These are phyloP conservation scores for Tirmania nivea DNA, from an alignment of 495 filamentous ascomycete species.

Conservation along the genomic window DNA sequence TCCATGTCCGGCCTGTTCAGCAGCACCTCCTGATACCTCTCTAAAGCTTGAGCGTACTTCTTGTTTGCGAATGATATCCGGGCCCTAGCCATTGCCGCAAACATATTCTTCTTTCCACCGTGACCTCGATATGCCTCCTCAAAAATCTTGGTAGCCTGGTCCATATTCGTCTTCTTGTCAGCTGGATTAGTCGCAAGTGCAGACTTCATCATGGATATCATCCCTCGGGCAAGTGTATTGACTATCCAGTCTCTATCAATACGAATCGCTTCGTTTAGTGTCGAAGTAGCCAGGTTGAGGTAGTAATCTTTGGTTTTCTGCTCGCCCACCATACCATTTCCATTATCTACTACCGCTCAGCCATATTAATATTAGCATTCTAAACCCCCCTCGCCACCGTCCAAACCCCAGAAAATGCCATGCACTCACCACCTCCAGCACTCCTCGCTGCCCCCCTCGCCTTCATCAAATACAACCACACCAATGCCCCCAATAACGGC, in stretches of 20 bases:
- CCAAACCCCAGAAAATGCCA: neutral
- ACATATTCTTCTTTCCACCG: constrained; percentile 35
- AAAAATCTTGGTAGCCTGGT: constrained; percentile 70
- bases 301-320: constrained; percentile 79
- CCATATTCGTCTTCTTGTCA: constrained; percentile 57
- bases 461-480: constrained; percentile 84
- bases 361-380: too few species aligned
- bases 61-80: constrained; percentile 65
- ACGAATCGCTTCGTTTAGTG: constrained; percentile 80
- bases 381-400: constrained; percentile 1
- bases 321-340: constrained; percentile 32
- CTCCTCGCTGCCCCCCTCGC: constrained; percentile 68
- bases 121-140: constrained; percentile 64
- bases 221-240: constrained; percentile 75
- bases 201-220: constrained; percentile 67
- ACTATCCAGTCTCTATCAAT: constrained; percentile 79
- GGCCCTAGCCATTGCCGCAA: constrained; percentile 72
- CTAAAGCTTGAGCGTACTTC: constrained; percentile 58
- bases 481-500: constrained; percentile 58
- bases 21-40: constrained; percentile 68
- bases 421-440: neutral
- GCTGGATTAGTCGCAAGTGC: constrained; percentile 49
- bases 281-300: constrained; percentile 70
- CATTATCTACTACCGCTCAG: constrained; percentile 3
- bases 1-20: constrained; percentile 70